Evolutionary conservation across 495 filamentous ascomycete genomes (phyloP).

Genomic region (Aspergillus wentii): DNA sequence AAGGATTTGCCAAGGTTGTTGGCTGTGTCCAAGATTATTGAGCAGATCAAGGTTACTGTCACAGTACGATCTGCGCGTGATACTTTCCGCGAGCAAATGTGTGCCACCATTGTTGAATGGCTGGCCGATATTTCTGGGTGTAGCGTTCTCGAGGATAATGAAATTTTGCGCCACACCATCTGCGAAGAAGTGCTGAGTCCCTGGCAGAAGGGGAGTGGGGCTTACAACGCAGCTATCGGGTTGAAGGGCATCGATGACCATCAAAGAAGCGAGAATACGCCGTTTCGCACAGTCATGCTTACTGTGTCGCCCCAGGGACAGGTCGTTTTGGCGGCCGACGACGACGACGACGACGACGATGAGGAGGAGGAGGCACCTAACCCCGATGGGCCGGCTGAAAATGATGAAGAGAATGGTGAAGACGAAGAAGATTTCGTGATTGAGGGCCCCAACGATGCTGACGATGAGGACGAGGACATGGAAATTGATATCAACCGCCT

Average conservation of each 20-base stretch:
- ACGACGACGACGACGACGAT: slow-evolving; percentile 44
- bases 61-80: slow-evolving; percentile 91
- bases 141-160: slow-evolving; percentile 71
- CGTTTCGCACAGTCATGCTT: slow-evolving; percentile 32
- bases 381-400: slow-evolving; percentile 38
- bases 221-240: slow-evolving; percentile 78
- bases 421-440: slow-evolving; percentile 35
- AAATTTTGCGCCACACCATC: slow-evolving; percentile 72
- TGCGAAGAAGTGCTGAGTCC: slow-evolving; percentile 86
- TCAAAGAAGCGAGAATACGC: slow-evolving; percentile 43
- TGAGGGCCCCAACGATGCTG: slow-evolving; percentile 19
- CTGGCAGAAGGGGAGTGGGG: slow-evolving; percentile 83
- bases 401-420: slow-evolving; percentile 42
- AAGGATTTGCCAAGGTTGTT: slow-evolving; percentile 67
- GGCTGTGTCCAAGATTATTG: slow-evolving; percentile 72
- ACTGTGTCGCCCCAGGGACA: slow-evolving; percentile 34
- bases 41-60: slow-evolving; percentile 92
- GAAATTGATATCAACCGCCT: slow-evolving; percentile 41
- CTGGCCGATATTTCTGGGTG: slow-evolving; percentile 88
- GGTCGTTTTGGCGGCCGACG: slow-evolving; percentile 38
- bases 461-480: slow-evolving; percentile 38
- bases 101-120: slow-evolving; percentile 96
- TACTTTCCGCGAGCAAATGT: slow-evolving; percentile 97
- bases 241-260: slow-evolving; percentile 89
- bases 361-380: slow-evolving; percentile 47